phyloP scores from a whole-genome alignment of 306 rosid genomes.

The Gynostemma pentaphyllum region DNA sequence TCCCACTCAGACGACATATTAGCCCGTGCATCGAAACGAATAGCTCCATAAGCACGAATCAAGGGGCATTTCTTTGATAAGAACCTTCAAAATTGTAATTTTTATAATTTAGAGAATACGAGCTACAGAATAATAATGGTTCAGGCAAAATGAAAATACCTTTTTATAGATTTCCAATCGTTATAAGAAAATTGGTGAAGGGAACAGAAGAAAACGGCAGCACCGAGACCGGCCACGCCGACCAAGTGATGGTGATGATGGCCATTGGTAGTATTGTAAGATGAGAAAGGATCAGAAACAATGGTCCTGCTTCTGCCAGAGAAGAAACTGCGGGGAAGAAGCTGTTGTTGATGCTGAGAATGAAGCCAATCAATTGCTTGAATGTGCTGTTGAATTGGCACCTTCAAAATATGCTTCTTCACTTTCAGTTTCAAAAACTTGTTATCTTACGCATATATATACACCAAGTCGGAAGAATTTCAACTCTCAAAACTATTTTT shows the following conservation, averaged over 20 bases:
- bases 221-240: conserved; percentile 78
- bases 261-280: neutral
- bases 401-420: conserved; percentile 24
- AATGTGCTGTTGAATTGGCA: conserved; percentile 68
- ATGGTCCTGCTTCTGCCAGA: conserved; percentile 32
- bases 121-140: neutral
- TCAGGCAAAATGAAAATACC: conserved; percentile 22
- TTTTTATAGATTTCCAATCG: conserved; percentile 73
- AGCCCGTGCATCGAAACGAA: conserved; percentile 66
- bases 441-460: neutral
- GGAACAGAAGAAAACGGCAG: conserved; percentile 62
- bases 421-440: neutral
- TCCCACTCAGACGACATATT: conserved; percentile 71
- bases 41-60: conserved; percentile 83
- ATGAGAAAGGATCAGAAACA: conserved; percentile 3
- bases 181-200: conserved; percentile 44
- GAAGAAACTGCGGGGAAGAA: conserved; percentile 73
- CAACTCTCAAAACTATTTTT: neutral
- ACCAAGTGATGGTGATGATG: conserved; percentile 20
- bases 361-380: conserved; percentile 82
- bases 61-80: conserved; percentile 70
- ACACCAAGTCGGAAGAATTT: neutral
- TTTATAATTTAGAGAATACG: neutral
- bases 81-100: conserved; percentile 52
- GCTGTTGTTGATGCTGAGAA: conserved; percentile 42